phyloP scores from a whole-genome alignment of 2,329 filamentous ascomycete genomes.

The Epichloe gansuensis region DNA sequence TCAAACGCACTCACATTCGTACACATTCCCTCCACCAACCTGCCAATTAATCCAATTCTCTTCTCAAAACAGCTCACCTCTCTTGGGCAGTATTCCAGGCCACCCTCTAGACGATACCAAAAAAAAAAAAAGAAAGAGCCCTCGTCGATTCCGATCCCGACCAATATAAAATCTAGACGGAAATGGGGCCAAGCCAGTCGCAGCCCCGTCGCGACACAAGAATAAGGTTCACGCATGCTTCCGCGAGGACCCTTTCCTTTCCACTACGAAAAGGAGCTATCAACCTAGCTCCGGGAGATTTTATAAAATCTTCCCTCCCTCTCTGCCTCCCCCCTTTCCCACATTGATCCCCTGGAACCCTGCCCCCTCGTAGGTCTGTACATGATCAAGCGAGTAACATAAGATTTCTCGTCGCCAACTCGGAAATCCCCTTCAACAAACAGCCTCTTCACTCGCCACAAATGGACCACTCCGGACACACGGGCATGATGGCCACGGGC shows the following conservation, averaged over 20 bases:
- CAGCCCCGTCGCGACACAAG: background rate
- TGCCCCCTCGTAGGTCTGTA: background rate
- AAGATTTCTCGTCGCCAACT: background rate
- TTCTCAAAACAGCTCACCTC: too few relatives aligned
- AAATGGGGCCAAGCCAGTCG: background rate
- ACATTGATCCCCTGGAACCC: background rate
- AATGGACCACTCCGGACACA: constrained; percentile 8
- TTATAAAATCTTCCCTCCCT: background rate
- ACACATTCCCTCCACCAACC: background rate
- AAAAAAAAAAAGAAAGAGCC: too few relatives aligned
- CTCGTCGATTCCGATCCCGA: too few relatives aligned
- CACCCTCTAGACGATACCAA: too few relatives aligned
- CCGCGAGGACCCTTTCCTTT: background rate
- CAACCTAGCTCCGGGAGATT: background rate
- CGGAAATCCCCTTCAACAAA: background rate
- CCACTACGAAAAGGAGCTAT: background rate
- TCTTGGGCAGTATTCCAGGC: too few relatives aligned
- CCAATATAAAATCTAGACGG: background rate
- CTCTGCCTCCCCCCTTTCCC: background rate
- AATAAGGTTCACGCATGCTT: background rate
- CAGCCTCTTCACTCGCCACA: background rate
- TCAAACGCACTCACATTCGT: background rate
- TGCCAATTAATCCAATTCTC: background rate
- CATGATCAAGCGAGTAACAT: too few relatives aligned
- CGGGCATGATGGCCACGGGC: constrained; percentile 10